A percentile compares a stretch with the other conserved stretches of the same genome.
These are phyloP conservation scores for Penicillium capsulatum DNA, from an alignment of 2,329 filamentous ascomycete genomes.

Conservation along the genomic window DNA sequence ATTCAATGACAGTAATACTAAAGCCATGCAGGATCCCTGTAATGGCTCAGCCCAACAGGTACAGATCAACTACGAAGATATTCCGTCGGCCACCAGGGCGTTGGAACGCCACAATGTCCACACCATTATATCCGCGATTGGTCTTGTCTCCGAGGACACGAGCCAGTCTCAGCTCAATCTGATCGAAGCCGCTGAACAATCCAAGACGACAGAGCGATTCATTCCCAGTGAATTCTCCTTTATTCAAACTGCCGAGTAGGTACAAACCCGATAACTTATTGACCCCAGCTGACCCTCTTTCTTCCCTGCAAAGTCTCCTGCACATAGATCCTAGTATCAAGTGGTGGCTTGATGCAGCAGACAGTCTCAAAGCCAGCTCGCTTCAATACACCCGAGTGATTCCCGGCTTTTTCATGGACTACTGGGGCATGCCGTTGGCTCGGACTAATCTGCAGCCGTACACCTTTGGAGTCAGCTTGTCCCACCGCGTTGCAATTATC, in stretches of 20 bases:
- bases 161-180: conserved; percentile 41
- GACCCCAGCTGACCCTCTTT: background rate
- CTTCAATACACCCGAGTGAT: conserved; percentile 41
- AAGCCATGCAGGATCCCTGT: background rate
- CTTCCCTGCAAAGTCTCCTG: conserved; percentile 19
- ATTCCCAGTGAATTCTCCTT: conserved; percentile 45
- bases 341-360: conserved; percentile 26
- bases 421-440: conserved; percentile 40
- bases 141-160: conserved; percentile 27
- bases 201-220: conserved; percentile 38
- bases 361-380: conserved; percentile 29
- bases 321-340: conserved; percentile 29
- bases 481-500: conserved; percentile 45
- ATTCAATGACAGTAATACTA: background rate
- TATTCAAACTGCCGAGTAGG: conserved; percentile 31
- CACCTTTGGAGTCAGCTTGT: conserved; percentile 45
- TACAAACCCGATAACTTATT: conserved; percentile 1
- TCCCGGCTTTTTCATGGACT: conserved; percentile 48
- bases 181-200: conserved; percentile 43
- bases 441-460: conserved; percentile 39
- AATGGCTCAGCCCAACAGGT: conserved; percentile 12
- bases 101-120: conserved; percentile 41
- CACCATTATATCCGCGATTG: conserved; percentile 45
- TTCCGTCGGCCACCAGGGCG: conserved; percentile 23
- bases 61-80: conserved; percentile 34